Conservation (phyloP, 2,329 filamentous ascomycete genomes). For the Ceratocystis ficicola region DNA sequence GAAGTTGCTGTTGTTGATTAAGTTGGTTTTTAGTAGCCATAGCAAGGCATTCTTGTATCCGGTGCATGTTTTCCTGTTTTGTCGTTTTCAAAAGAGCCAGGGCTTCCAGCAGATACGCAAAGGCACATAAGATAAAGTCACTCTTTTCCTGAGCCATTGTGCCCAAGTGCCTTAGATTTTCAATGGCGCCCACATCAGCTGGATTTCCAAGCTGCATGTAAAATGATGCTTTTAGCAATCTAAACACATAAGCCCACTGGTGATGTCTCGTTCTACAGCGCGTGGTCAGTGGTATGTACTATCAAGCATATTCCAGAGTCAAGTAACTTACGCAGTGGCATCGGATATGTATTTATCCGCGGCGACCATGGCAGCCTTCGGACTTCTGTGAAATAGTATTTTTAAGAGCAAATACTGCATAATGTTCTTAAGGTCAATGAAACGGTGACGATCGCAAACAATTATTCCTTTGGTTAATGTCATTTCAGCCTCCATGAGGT, state of each 20-base stretch:
- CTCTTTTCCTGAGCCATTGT: constrained; percentile 46
- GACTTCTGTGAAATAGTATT: constrained; percentile 56
- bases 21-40: constrained; percentile 59
- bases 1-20: constrained; percentile 48
- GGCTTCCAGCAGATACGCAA: constrained; percentile 56
- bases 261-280: constrained; percentile 47
- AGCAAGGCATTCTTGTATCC: constrained; percentile 62
- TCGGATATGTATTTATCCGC: constrained; percentile 58
- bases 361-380: constrained; percentile 59
- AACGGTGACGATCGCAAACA: constrained; percentile 46
- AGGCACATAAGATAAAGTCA: constrained; percentile 52
- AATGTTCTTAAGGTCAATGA: constrained; percentile 57
- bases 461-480: constrained; percentile 58
- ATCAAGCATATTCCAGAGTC: constrained; percentile 19
- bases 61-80: constrained; percentile 53
- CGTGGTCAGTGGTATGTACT: constrained; percentile 19
- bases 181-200: constrained; percentile 51
- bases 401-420: constrained; percentile 64
- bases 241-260: constrained; percentile 66
- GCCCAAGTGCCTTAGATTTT: constrained; percentile 55
- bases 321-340: constrained; percentile 46
- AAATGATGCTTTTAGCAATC: constrained; percentile 59
- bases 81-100: constrained; percentile 54
- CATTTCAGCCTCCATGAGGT: constrained; percentile 60
- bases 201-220: constrained; percentile 49